Evolutionary conservation across 768 basidiomycete genomes (phyloP).

Genomic region (Russula brevipes): DNA sequence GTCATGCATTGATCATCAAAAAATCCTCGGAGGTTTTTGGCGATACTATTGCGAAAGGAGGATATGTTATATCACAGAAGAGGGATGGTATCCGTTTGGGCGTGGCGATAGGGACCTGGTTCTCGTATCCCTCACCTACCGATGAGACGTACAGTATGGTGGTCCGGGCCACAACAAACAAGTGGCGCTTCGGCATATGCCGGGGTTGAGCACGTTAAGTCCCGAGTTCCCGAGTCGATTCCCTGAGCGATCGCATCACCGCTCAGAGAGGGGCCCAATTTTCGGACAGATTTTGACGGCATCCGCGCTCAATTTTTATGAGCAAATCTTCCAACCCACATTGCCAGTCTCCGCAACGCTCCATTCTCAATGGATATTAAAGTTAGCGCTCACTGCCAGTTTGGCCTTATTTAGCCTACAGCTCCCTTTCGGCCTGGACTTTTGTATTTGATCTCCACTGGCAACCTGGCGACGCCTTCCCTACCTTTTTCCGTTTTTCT

Average conservation of each 20-base stretch:
- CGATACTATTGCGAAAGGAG: too few species aligned
- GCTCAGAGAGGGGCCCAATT: not conserved
- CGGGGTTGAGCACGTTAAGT: too few species aligned
- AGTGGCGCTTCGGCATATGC: too few species aligned
- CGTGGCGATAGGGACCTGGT: too few species aligned
- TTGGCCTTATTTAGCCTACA: conserved; percentile 8
- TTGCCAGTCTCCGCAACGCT: not conserved
- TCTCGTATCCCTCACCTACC: too few species aligned
- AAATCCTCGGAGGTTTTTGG: too few species aligned
- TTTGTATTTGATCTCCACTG: not conserved
- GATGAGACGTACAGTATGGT: too few species aligned
- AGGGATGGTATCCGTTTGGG: too few species aligned
- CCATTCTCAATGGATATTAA: not conserved
- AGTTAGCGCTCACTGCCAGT: not conserved
- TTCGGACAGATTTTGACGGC: conserved; percentile 4
- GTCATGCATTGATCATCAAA: too few species aligned
- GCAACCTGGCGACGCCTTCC: not conserved
- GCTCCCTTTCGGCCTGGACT: not conserved
- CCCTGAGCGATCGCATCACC: not conserved
- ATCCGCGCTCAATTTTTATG: not conserved
- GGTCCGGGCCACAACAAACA: too few species aligned
- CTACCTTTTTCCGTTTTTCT: not conserved
- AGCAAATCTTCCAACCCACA: not conserved
- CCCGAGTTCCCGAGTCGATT: not conserved
- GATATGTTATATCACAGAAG: too few species aligned